Evolutionary conservation across 371 early-diverging fungal genomes (phyloP).

Genomic region (Circinella minor): DNA sequence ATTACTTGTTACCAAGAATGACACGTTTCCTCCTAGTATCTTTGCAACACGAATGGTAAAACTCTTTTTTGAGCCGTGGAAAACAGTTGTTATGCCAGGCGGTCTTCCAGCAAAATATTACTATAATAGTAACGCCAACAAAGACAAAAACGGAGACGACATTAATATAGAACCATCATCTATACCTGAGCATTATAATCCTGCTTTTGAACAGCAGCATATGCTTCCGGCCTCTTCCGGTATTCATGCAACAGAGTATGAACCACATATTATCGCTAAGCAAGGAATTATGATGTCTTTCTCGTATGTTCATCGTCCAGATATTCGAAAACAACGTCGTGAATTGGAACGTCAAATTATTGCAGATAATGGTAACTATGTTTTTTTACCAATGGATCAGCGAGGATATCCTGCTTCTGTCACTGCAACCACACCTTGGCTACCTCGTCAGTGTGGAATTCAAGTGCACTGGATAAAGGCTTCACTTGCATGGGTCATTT

Average conservation of each 20-base stretch:
- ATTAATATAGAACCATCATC: not conserved
- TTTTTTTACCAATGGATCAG: not conserved
- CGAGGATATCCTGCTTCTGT: conserved; percentile 8
- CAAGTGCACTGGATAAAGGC: conserved; percentile 9
- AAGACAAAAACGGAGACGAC: too few species aligned
- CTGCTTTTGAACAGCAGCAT: conserved; percentile 5
- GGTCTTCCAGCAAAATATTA: not conserved
- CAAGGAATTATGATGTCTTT: conserved; percentile 11
- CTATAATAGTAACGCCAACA: too few species aligned
- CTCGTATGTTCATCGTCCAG: conserved; percentile 6
- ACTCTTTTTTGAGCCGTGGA: conserved; percentile 1
- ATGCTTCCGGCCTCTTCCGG: conserved; percentile 2
- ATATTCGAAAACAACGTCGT: conserved; percentile 3
- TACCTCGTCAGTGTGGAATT: conserved; percentile 1
- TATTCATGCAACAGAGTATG: conserved; percentile 1
- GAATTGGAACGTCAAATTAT: conserved; percentile 4
- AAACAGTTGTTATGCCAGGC: not conserved
- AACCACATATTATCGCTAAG: conserved; percentile 10
- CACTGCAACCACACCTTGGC: conserved; percentile 2
- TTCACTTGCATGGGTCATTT: conserved; percentile 12
- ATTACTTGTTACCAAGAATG: not conserved
- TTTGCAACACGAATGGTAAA: conserved; percentile 6
- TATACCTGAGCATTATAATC: not conserved
- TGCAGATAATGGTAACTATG: not conserved
- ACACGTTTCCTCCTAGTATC: not conserved